Evolutionary conservation across 306 rosid genomes (phyloP).

Genomic region (Quercus bicolor): DNA sequence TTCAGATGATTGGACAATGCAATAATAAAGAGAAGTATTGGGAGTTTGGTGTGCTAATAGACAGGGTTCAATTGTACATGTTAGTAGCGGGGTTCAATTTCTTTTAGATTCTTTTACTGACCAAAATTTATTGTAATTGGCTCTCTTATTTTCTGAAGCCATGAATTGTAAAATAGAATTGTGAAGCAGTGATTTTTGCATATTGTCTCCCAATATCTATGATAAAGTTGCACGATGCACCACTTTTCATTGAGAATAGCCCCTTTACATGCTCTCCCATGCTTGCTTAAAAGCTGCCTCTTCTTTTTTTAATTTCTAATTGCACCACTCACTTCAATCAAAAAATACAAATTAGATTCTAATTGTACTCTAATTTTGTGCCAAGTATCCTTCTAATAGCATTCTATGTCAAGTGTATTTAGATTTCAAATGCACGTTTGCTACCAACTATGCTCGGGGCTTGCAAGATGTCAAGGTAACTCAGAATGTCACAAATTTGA

Average conservation of each 20-base stretch:
- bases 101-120: slow-evolving; percentile 21
- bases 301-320: too few relatives aligned
- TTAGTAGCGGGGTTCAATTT: neutral
- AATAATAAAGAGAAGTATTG: slow-evolving; percentile 38
- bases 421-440: too few relatives aligned
- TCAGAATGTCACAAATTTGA: neutral
- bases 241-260: too few relatives aligned
- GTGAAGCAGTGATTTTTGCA: neutral
- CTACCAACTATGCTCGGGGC: too few relatives aligned
- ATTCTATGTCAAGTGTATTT: too few relatives aligned
- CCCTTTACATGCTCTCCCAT: too few relatives aligned
- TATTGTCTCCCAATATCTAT: neutral
- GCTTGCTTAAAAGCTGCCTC: neutral
- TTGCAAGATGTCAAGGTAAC: slow-evolving; percentile 19
- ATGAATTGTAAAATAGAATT: neutral
- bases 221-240: too few relatives aligned
- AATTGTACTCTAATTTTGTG: too few relatives aligned
- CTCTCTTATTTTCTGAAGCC: neutral
- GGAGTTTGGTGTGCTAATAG: slow-evolving; percentile 32
- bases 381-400: too few relatives aligned
- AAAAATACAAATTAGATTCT: too few relatives aligned
- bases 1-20: slow-evolving; percentile 27
- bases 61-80: slow-evolving; percentile 25
- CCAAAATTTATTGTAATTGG: slow-evolving; percentile 10
- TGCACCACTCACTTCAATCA: too few relatives aligned